phyloP scores from a whole-genome alignment of 371 early-diverging fungal genomes.

The Globomyces sp. region DNA sequence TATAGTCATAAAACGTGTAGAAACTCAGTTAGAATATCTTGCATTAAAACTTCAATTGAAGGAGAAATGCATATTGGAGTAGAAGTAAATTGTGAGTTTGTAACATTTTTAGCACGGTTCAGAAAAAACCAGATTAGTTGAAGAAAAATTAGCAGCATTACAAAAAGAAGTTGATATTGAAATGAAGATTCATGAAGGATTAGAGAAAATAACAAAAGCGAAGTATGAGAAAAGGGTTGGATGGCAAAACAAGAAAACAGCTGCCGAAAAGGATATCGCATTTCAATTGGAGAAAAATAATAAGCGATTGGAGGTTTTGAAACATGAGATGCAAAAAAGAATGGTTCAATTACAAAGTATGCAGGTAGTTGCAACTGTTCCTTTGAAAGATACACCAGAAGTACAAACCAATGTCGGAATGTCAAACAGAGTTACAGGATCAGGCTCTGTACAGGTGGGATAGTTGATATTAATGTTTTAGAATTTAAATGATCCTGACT shows the following conservation, averaged over 20 bases:
- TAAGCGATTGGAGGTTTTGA: conserved; percentile 43
- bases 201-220: conserved; percentile 37
- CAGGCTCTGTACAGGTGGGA: background rate
- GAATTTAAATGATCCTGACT: background rate
- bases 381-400: background rate
- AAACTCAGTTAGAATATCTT: conserved; percentile 32
- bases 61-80: conserved; percentile 28
- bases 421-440: background rate
- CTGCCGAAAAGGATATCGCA: conserved; percentile 32
- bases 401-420: too few relatives aligned
- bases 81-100: background rate
- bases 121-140: conserved; percentile 30
- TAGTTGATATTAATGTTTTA: background rate
- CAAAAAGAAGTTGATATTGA: conserved; percentile 51
- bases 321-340: conserved; percentile 48
- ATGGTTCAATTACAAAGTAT: conserved; percentile 37
- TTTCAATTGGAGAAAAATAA: conserved; percentile 38
- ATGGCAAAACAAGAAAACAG: conserved; percentile 9
- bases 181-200: conserved; percentile 48
- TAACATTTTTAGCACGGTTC: background rate
- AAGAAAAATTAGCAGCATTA: conserved; percentile 43
- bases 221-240: conserved; percentile 18
- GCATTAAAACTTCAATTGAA: conserved; percentile 32
- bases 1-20: conserved; percentile 47
- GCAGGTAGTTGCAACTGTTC: conserved; percentile 15